These are phyloP conservation scores for Taphrina betulina DNA, from an alignment of 1,139 yeast genomes.

Conservation along the genomic window DNA sequence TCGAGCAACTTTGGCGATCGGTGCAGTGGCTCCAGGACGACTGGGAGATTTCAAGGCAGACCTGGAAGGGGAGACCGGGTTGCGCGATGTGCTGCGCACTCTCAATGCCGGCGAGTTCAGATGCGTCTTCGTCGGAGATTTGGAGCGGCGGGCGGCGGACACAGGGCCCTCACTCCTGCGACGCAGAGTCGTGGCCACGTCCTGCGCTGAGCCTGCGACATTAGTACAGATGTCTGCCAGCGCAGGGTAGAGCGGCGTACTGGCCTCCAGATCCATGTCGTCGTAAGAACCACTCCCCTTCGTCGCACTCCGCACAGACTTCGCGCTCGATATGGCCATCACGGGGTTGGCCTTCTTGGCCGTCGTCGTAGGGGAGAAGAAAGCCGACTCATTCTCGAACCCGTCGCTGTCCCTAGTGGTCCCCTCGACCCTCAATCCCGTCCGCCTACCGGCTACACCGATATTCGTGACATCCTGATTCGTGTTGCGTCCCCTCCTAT, in stretches of 20 bases:
- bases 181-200: constrained; percentile 18
- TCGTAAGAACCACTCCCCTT: constrained; percentile 8
- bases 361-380: constrained; percentile 50
- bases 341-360: constrained; percentile 22
- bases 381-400: constrained; percentile 78
- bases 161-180: constrained; percentile 10
- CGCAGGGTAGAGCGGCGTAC: constrained; percentile 2
- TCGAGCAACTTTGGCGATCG: constrained; percentile 32
- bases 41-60: constrained; percentile 13
- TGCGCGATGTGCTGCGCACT: constrained; percentile 34
- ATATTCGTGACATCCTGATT: constrained; percentile 32
- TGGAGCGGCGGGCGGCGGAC: constrained; percentile 22
- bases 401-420: constrained; percentile 59
- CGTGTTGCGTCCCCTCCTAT: constrained; percentile 28
- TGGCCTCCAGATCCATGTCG: constrained; percentile 30
- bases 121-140: constrained; percentile 39
- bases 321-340: constrained; percentile 10
- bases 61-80: constrained; percentile 20
- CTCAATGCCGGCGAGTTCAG: constrained; percentile 40
- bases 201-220: constrained; percentile 23
- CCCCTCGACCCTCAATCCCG: constrained; percentile 21
- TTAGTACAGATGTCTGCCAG: background rate
- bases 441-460: constrained; percentile 32
- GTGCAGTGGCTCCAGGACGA: constrained; percentile 1
- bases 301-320: constrained; percentile 7